Evolutionary conservation across 257 asterid genomes (phyloP).

Genomic region (Handroanthus guayacan): DNA sequence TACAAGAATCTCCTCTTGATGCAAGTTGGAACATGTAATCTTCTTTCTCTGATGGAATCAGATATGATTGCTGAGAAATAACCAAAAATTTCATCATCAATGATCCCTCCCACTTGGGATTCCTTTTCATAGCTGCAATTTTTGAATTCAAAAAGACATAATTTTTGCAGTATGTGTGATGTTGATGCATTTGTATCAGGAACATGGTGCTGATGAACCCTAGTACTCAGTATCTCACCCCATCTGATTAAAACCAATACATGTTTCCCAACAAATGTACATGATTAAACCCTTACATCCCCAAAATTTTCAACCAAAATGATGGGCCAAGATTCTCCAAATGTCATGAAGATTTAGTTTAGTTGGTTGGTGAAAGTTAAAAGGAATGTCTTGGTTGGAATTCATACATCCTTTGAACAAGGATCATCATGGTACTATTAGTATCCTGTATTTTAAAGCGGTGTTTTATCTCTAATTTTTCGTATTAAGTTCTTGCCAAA

Average conservation of each 20-base stretch:
- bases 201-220: conserved; percentile 33
- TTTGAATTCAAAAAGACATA: conserved; percentile 42
- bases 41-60: background rate
- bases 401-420: conserved; percentile 39
- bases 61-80: background rate
- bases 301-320: conserved; percentile 36
- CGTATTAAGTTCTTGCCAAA: no score
- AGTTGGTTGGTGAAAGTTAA: conserved; percentile 43
- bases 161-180: conserved; percentile 16
- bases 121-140: background rate
- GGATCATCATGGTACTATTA: background rate
- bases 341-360: conserved; percentile 20
- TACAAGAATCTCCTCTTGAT: background rate
- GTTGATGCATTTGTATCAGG: background rate
- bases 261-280: conserved; percentile 54
- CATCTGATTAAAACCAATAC: background rate
- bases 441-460: no score
- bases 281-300: conserved; percentile 29
- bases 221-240: conserved; percentile 21
- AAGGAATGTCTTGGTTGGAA: conserved; percentile 35
- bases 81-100: background rate
- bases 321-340: conserved; percentile 46
- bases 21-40: background rate
- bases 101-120: conserved; percentile 30
- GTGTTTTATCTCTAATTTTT: no score